Conservation (phyloP, 371 early-diverging fungal species). For the Parasitella parasitica region DNA sequence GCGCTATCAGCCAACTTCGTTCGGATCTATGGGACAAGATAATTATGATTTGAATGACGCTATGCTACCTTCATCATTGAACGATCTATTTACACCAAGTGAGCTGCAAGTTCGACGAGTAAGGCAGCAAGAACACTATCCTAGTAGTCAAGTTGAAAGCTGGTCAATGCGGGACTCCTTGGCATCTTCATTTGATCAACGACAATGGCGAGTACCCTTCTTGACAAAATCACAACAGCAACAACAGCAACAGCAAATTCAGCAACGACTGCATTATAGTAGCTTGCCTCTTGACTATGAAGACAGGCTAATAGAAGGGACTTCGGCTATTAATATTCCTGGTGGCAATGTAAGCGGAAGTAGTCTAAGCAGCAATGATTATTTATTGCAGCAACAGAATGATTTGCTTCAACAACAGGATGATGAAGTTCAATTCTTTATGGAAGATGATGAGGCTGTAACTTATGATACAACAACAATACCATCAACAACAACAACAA, state of each 20-base stretch:
- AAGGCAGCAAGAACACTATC: constrained; percentile 25
- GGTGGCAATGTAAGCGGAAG: constrained; percentile 7
- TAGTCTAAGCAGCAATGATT: constrained; percentile 1
- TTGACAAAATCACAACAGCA: constrained; percentile 1
- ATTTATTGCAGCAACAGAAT: constrained; percentile 9
- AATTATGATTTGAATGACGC: constrained; percentile 29
- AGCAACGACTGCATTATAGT: neutral
- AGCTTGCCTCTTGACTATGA: constrained; percentile 6
- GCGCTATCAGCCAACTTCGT: neutral
- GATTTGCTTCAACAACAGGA: constrained; percentile 14
- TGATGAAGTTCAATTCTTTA: constrained; percentile 50
- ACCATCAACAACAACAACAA: neutral
- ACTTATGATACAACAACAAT: constrained; percentile 18
- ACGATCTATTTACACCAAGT: constrained; percentile 55
- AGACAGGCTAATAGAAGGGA: constrained; percentile 9
- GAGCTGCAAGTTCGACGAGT: constrained; percentile 41
- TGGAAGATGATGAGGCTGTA: constrained; percentile 46
- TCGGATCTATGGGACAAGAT: constrained; percentile 1
- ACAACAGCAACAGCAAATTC: neutral
- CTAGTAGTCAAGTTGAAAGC: neutral
- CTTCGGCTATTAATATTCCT: constrained; percentile 36
- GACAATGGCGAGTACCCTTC: constrained; percentile 16
- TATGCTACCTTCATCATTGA: constrained; percentile 58
- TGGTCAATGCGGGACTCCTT: neutral
- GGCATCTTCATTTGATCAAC: neutral